A percentile compares a stretch with the other conserved stretches of the same genome.
These are phyloP conservation scores for Scleroderma citrinum DNA, from an alignment of 768 basidiomycete species.

Conservation along the genomic window DNA sequence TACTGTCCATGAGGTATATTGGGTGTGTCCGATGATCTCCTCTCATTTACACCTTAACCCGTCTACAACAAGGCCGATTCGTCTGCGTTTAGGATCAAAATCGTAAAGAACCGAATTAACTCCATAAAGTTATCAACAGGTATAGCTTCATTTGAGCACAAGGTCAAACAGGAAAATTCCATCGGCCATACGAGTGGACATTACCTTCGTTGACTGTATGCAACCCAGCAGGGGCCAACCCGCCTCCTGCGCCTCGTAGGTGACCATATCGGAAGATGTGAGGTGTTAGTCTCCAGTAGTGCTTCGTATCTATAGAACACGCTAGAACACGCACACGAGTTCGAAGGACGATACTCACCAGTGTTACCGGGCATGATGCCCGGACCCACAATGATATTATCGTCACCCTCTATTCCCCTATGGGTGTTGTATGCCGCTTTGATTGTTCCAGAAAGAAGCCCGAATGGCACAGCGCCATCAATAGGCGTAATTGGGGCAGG, in stretches of 20 bases:
- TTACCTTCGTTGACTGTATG: slow-evolving; percentile 73
- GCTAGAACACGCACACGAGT: background rate
- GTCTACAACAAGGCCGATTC: slow-evolving; percentile 31
- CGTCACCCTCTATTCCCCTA: slow-evolving; percentile 31
- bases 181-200: slow-evolving; percentile 11
- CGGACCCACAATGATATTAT: slow-evolving; percentile 38
- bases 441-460: slow-evolving; percentile 57
- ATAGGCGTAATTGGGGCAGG: slow-evolving; percentile 62
- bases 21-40: too few species aligned
- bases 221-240: slow-evolving; percentile 30
- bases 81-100: slow-evolving; percentile 63
- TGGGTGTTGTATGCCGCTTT: slow-evolving; percentile 54
- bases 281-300: slow-evolving; percentile 38
- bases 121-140: slow-evolving; percentile 50
- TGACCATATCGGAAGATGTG: slow-evolving; percentile 69
- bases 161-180: background rate
- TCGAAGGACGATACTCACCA: slow-evolving; percentile 10
- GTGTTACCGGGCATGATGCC: slow-evolving; percentile 60
- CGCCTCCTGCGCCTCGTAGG: slow-evolving; percentile 25
- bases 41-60: too few species aligned
- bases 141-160: slow-evolving; percentile 33
- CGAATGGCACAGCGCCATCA: slow-evolving; percentile 32
- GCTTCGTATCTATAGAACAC: slow-evolving; percentile 34
- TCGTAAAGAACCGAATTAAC: slow-evolving; percentile 59
- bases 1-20: too few species aligned